Base-by-base conservation (phyloP, 2,329 filamentous ascomycete species). In the Phialophora expanda region DNA sequence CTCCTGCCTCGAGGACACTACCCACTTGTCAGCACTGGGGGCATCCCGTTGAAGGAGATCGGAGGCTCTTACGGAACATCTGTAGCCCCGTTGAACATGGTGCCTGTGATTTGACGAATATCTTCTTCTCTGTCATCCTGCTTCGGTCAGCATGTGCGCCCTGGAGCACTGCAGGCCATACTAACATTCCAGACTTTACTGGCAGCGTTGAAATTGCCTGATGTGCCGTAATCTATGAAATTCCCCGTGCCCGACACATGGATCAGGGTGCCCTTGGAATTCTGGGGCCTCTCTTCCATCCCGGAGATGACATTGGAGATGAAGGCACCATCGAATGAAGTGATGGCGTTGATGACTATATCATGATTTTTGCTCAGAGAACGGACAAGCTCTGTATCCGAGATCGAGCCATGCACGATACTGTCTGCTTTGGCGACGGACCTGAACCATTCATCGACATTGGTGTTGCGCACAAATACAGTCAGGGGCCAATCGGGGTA, bases 181-280 rank as follows among this genome's bases (percentile, higher is more conserved):
- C 66, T 30, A 3, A 68, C 62, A 65, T 65, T 68, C 66, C 66
- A 68, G 24, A 68, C 66, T 65, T 65, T 68, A 44, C 66, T 63
- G n/a, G 56, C 44, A 14, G 66, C 62, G 32, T 68, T 68, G 55
- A 65, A 65, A 38, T 56, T 60, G 28, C 66, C 66, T 5, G 34
- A 62, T n/a, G 48, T 68, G 20, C 62, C 66, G 24, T 62, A 14
- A 24, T 68, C 66, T 30, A 68, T 68, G 51, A 68, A 68, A 30
- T 68, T 68, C 9, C 66, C 63, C 3, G 63, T 64, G 26, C 60
- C 66, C 22, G 64, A 64, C 26, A 68, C n/a, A 48, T 68, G 64
- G 41, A 66, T 38, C 26, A 68, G 48, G 4, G 66, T 68, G 14
- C 66, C 64, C 26, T 68, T 66, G 14, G 59, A 46, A 22, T 28